Evolutionary conservation across 345 rosid genomes (phyloP).

Genomic region (Ceriops tagal): DNA sequence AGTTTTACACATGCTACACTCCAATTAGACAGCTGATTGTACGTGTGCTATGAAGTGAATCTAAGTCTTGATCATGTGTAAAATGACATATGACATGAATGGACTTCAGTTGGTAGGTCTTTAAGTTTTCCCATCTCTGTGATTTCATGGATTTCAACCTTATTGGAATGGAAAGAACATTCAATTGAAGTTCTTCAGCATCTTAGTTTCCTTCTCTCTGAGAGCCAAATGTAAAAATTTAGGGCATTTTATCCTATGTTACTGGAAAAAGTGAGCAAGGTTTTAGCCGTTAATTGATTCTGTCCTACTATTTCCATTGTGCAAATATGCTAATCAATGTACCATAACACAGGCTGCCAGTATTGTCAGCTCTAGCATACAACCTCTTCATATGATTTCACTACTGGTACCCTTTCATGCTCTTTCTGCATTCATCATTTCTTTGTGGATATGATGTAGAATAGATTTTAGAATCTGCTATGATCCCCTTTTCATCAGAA

Average conservation of each 20-base stretch:
- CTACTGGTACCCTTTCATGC: constrained; percentile 30
- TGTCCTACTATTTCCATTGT: neutral
- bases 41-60: neutral
- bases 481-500: constrained; percentile 27
- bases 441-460: neutral
- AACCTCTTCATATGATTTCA: constrained; percentile 48
- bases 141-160: neutral
- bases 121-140: neutral
- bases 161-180: neutral
- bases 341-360: constrained; percentile 38
- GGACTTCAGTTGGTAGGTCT: neutral
- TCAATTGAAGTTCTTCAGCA: neutral
- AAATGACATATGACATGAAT: neutral
- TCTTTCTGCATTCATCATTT: neutral
- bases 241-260: no score
- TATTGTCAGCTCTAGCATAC: constrained; percentile 47
- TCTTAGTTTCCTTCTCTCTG: neutral
- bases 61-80: no score
- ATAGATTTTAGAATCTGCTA: no score
- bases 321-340: neutral
- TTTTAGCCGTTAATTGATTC: neutral
- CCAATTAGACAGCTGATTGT: neutral
- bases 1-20: neutral
- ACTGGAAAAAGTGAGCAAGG: neutral
- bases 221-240: neutral